These are phyloP conservation scores for Cryptococcus wingfieldii DNA, from an alignment of 1,284 basidiomycete genomes.

Conservation along the genomic window DNA sequence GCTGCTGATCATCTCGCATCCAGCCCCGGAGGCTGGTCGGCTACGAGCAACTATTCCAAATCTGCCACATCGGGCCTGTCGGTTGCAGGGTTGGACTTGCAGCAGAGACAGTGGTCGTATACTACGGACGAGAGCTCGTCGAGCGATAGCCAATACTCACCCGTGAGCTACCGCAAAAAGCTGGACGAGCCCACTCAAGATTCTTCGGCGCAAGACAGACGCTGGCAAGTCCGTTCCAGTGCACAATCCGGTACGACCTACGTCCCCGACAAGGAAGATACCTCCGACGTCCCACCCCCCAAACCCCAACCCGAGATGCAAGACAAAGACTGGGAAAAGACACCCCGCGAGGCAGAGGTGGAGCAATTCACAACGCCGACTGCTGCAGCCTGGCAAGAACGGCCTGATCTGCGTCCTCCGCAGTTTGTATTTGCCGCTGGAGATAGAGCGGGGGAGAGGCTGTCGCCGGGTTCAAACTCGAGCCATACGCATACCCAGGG, in stretches of 20 bases:
- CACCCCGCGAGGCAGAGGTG: slow-evolving; percentile 1
- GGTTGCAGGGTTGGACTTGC: background rate
- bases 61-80: background rate
- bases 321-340: too few relatives aligned
- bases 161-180: background rate
- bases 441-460: background rate
- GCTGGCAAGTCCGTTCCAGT: slow-evolving; percentile 11
- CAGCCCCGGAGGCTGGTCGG: slow-evolving; percentile 5
- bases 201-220: too few relatives aligned
- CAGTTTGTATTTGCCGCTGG: background rate
- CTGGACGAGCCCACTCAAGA: too few relatives aligned
- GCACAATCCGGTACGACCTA: slow-evolving; percentile 17
- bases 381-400: slow-evolving; percentile 8
- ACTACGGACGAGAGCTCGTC: background rate
- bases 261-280: background rate
- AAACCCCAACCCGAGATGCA: background rate
- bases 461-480: background rate
- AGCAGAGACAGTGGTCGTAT: background rate
- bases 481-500: background rate
- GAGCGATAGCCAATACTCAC: slow-evolving; percentile 11
- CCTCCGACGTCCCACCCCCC: too few relatives aligned
- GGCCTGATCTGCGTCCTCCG: slow-evolving; percentile 12
- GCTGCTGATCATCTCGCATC: background rate
- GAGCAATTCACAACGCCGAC: slow-evolving; percentile 14
- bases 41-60: slow-evolving; percentile 3